Base-by-base conservation (phyloP, 176 grass and related monocot species). In the Oropetium thomaeum region DNA sequence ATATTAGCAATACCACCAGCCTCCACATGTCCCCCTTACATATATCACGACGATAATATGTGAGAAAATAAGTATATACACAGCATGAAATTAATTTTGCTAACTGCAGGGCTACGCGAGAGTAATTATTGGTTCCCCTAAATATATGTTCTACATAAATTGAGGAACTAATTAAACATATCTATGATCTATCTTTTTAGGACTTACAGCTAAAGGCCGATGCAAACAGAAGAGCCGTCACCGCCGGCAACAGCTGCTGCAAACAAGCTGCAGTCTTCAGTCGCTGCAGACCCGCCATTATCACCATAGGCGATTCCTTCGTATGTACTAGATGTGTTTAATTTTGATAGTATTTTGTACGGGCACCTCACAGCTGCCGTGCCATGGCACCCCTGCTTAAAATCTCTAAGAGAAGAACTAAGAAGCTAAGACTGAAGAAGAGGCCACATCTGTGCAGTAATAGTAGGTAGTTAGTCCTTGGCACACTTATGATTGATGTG, bases 1-100 rank as follows among this genome's bases (percentile, higher is more conserved):
- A 85, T 79, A 26, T 91, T 82, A 28, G 48, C 35, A 62, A 25
- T 26, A 23, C 45, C n/a, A 23, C 45, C n/a, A 9, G 74, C 83
- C 10, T 4, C 31, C 45, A 29, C 57, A n/a, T 53, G 45, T 0
- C 20, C 59, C 67, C 62, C 74, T 79, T 79, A 43, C 11, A 44
- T 44, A 73, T 15, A 48, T 55, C 3, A 60, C 5, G 35, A 76
- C n/a, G 17, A 51, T 7, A 51, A 51, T 51, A 51, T 51, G 47
- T 51, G 47, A 51, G 5, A 51, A 48, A 48, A 48, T 19, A 48
- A 20, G 20, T 41, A n/a, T n/a, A n/a, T n/a, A n/a, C n/a, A n/a
- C n/a, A n/a, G n/a, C n/a, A n/a, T n/a, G n/a, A n/a, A n/a, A n/a
- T n/a, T n/a, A n/a, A n/a, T 10, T 8, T 11, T 41, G 8, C 39